Evolutionary conservation across 352 stramenopile genomes (phyloP), one percentile per base, ranked within the genome.

Genomic region (Pythium vanterpoolii): DNA sequence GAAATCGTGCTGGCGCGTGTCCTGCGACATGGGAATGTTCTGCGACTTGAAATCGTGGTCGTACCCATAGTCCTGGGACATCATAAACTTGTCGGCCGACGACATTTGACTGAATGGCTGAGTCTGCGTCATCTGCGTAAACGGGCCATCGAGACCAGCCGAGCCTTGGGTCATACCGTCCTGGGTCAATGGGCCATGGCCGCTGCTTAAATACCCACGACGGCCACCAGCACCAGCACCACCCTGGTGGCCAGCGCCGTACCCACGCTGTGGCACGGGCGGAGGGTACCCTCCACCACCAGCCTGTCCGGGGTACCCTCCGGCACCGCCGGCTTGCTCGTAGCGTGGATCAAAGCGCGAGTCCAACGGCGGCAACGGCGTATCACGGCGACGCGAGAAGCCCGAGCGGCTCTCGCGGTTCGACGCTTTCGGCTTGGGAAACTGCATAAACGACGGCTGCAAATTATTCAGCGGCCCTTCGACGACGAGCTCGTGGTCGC

Each of bases 401-500:
- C 71, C 73, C 28, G 60, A 71, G 27, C 60, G 64, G 43, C 64
- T 62, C 19, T 68, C 68, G 51, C 74, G 74, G 21, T 74, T 69
- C 8, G 71, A 56, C 16, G 77, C 60, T 57, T 84, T 84, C 0
- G 70, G 76, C 10, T 60, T 84, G 51, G 96, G 93, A 79, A 99
- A 98, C 52, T 97, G 97, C 91, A 99, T 99, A 67, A 97, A 96
- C 24, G 90, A 98, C 24, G 93, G 76, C 60, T 98, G 96, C 24
- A 99, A 79, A 69, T 98, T 98, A 68, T 96, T 98, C 27, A 99
- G 67, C 5, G 96, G 92, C 0, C 97, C 97, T 78, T 99, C 97
- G 13, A 99, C 89, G 33, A 98, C 86, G 40, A 96, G 65, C 33
- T 96, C 76, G 52, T 98, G 84, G 66, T 98, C 95, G 39, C 98